phyloP scores from a whole-genome alignment of 345 rosid genomes.

The Crucihimalaya himalaica region DNA sequence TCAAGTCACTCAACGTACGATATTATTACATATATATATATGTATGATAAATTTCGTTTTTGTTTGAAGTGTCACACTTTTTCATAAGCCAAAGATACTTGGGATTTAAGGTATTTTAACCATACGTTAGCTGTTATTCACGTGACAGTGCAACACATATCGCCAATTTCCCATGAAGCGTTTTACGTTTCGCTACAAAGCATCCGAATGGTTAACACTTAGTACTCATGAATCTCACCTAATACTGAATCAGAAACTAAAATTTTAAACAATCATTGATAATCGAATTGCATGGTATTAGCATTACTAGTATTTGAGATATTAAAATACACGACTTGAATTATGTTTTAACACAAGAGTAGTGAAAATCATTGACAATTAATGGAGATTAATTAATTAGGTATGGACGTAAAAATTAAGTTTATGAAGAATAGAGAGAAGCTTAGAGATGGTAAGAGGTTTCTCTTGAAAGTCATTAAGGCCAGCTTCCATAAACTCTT shows the following conservation, averaged over 20 bases:
- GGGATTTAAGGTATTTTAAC: not conserved
- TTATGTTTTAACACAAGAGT: not conserved
- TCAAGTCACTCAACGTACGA: too few species aligned
- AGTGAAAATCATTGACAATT: not conserved
- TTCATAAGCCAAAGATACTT: slow-evolving; percentile 6
- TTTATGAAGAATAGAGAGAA: slow-evolving; percentile 50
- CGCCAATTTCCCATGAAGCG: not conserved
- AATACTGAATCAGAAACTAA: not conserved
- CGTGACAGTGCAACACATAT: not conserved
- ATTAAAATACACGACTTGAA: not conserved
- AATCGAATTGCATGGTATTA: not conserved
- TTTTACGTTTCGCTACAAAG: not conserved
- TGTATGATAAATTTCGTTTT: not conserved
- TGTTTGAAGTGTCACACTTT: not conserved
- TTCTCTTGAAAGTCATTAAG: slow-evolving; percentile 77
- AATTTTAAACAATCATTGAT: not conserved
- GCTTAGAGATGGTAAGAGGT: slow-evolving; percentile 73
- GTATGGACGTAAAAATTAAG: slow-evolving; percentile 29
- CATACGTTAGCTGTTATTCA: slow-evolving; percentile 1
- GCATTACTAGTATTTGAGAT: not conserved
- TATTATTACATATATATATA: too few species aligned
- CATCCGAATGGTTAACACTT: not conserved
- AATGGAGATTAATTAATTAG: not conserved
- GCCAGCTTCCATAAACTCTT: slow-evolving; percentile 75
- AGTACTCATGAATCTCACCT: not conserved